Percentiles rank a stretch among this genome's conserved stretches.
Conservation (phyloP, 2,329 filamentous ascomycete genomes). For the Cladophialophora immunda region DNA sequence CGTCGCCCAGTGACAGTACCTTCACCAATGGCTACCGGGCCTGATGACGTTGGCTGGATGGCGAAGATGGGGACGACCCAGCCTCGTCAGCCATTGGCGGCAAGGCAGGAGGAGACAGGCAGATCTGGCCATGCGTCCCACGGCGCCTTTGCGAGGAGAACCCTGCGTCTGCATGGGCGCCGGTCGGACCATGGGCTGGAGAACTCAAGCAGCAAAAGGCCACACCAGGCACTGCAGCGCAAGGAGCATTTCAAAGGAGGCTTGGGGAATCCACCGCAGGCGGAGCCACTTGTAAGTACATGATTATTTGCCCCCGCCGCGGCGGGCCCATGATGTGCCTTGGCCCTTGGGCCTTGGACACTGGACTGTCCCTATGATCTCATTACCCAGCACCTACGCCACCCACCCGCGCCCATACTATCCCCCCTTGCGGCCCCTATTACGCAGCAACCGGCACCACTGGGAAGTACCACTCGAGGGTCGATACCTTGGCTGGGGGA, state of each 20-base stretch:
- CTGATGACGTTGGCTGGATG: constrained; percentile 28
- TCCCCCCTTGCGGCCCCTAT: not conserved
- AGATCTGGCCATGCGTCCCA: constrained; percentile 13
- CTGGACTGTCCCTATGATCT: constrained; percentile 1
- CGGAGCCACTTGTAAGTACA: not conserved
- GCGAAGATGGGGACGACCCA: constrained; percentile 16
- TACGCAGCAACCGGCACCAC: constrained; percentile 1
- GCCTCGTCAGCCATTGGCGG: constrained; percentile 14
- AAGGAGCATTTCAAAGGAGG: constrained; percentile 3
- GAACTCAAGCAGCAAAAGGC: not conserved
- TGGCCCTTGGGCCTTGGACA: too few relatives aligned
- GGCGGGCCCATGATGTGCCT: not conserved
- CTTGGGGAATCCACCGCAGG: not conserved
- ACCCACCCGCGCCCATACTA: not conserved
- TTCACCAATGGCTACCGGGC: not conserved
- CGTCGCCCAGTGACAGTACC: constrained; percentile 5
- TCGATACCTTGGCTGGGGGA: too few relatives aligned
- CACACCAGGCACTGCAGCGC: not conserved
- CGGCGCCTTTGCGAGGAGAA: not conserved
- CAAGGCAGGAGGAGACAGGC: not conserved
- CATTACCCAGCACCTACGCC: not conserved
- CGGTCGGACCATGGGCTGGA: not conserved
- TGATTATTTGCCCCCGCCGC: not conserved
- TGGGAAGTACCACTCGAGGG: not conserved
- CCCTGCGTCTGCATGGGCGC: constrained; percentile 19